phyloP scores from a whole-genome alignment of 164 flowering plant species.

The Magnolia kwangsiensis region DNA sequence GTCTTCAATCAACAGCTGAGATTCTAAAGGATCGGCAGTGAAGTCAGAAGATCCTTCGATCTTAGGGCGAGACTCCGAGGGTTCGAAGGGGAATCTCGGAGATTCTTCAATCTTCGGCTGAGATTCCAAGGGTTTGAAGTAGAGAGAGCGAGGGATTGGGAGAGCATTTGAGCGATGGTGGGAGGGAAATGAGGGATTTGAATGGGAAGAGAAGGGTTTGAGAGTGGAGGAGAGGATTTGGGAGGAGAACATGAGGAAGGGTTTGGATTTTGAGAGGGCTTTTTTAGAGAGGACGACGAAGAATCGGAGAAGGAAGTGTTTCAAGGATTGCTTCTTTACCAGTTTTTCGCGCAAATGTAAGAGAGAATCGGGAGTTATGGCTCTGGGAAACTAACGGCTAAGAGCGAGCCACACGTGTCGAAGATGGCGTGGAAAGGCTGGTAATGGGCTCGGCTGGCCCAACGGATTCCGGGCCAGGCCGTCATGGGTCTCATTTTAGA shows the following conservation, averaged over 20 bases:
- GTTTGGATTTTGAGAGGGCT: not conserved
- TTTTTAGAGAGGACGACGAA: not conserved
- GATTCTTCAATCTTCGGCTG: conserved; percentile 1
- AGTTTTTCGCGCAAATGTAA: not conserved
- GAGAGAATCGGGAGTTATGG: not conserved
- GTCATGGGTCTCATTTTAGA: too few relatives aligned
- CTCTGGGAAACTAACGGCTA: not conserved
- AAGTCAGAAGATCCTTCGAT: conserved; percentile 8
- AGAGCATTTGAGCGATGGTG: conserved; percentile 4
- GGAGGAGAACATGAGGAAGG: conserved; percentile 11
- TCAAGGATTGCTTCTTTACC: not conserved
- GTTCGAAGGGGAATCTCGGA: conserved; percentile 8
- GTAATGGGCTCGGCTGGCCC: too few relatives aligned
- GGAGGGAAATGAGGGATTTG: not conserved
- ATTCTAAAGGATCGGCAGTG: conserved; percentile 7
- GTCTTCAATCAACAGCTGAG: conserved; percentile 2
- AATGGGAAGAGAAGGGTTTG: conserved; percentile 4
- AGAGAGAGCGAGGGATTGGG: conserved; percentile 10
- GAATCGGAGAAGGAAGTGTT: not conserved
- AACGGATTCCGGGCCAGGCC: too few relatives aligned
- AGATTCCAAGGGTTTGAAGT: conserved; percentile 4
- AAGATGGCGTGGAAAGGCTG: too few relatives aligned
- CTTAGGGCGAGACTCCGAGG: not conserved
- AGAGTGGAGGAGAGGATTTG: not conserved
- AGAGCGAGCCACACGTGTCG: not conserved